These are phyloP conservation scores for Trypanosoma melophagium DNA, from an alignment of 208 protist genomes.

Conservation along the genomic window DNA sequence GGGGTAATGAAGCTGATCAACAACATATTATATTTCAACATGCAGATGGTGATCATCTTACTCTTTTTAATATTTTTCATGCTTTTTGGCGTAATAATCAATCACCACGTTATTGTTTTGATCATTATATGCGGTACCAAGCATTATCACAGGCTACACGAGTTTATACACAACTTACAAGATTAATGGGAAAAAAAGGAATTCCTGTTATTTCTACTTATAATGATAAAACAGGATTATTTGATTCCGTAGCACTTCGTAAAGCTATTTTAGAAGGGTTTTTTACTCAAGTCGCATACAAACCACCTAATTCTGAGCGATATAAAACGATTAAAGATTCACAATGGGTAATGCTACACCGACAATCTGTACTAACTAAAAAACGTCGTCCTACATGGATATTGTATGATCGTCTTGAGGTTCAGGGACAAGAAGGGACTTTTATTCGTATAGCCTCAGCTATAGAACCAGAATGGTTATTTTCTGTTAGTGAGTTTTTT, in stretches of 20 bases:
- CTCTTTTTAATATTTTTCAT: conserved; percentile 81
- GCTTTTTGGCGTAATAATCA: conserved; percentile 46
- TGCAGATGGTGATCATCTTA: conserved; percentile 80
- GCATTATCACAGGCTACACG: conserved; percentile 68
- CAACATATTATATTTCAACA: conserved; percentile 47
- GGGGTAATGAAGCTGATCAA: conserved; percentile 41
- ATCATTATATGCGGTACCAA: conserved; percentile 68
- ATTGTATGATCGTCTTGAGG: conserved; percentile 82
- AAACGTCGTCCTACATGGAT: conserved; percentile 53
- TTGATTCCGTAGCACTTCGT: conserved; percentile 72
- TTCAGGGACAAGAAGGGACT: conserved; percentile 71
- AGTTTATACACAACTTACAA: conserved; percentile 75
- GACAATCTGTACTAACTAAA: conserved; percentile 38
- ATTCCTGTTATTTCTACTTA: conserved; percentile 68
- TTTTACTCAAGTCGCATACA: conserved; percentile 81
- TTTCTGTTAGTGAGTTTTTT: conserved; percentile 73
- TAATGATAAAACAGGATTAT: conserved; percentile 32
- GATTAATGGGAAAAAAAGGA: conserved; percentile 48
- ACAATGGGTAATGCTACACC: conserved; percentile 43
- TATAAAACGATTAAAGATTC: conserved; percentile 75
- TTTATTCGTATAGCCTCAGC: conserved; percentile 65
- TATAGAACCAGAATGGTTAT: conserved; percentile 76
- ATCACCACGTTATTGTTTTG: conserved; percentile 60
- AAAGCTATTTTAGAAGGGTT: conserved; percentile 83
- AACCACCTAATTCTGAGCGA: conserved; percentile 21